Evolutionary conservation across 2,329 filamentous ascomycete species (phyloP).

Genomic region (Fonsecaea monophora): DNA sequence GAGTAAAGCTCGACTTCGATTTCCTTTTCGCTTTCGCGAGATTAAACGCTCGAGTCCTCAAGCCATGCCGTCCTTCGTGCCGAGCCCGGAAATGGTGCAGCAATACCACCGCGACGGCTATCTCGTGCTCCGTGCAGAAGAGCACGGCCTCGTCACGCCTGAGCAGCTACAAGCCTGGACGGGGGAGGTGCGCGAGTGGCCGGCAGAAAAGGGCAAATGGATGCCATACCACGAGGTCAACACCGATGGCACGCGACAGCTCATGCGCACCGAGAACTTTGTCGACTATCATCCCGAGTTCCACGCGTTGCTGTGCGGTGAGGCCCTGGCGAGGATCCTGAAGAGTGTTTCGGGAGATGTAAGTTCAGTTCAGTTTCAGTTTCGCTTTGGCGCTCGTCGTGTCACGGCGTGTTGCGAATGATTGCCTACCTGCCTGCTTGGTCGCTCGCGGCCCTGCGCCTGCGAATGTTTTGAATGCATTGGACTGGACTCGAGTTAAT

Average conservation of each 20-base stretch:
- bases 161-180: slow-evolving; percentile 41
- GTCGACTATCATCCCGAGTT: slow-evolving; percentile 44
- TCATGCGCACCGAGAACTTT: slow-evolving; percentile 47
- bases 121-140: slow-evolving; percentile 40
- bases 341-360: slow-evolving; percentile 43
- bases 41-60: too few relatives aligned
- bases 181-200: slow-evolving; percentile 42
- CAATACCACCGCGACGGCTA: slow-evolving; percentile 43
- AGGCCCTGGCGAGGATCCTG: slow-evolving; percentile 42
- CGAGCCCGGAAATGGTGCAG: slow-evolving; percentile 38
- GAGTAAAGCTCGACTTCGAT: not conserved
- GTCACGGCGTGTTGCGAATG: not conserved
- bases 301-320: slow-evolving; percentile 41
- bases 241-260: slow-evolving; percentile 43
- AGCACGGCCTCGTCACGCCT: slow-evolving; percentile 43
- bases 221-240: slow-evolving; percentile 47
- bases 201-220: slow-evolving; percentile 44
- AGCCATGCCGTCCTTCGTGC: slow-evolving; percentile 33
- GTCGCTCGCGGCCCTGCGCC: not conserved
- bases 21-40: too few relatives aligned
- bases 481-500: not conserved
- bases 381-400: not conserved
- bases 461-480: not conserved
- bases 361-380: slow-evolving; percentile 15
- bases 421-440: not conserved